Conservation (phyloP, 2,329 filamentous ascomycete genomes). For the Penicillium sp. region DNA sequence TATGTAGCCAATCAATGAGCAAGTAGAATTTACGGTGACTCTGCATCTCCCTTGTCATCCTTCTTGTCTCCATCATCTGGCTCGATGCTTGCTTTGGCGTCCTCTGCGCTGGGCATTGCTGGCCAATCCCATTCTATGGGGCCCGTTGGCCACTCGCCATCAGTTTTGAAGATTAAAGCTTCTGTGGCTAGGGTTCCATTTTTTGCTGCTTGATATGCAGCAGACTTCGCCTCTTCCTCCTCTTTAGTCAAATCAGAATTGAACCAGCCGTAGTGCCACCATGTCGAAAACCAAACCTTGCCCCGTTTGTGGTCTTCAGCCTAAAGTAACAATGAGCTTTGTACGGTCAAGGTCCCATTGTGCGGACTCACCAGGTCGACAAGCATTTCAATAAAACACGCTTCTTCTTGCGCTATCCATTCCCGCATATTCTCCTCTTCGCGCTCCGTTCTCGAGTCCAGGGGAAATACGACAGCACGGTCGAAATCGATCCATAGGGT, state of each 20-base stretch:
- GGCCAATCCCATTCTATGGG: no score
- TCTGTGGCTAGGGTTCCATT: no score
- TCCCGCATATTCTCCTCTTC: not conserved
- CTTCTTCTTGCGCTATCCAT: no score
- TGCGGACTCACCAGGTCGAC: not conserved
- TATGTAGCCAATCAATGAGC: not conserved
- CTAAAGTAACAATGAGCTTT: not conserved
- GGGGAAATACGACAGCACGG: not conserved
- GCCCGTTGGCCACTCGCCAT: no score
- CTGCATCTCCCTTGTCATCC: not conserved
- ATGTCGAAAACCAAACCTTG: not conserved
- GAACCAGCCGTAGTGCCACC: no score
- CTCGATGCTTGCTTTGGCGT: not conserved
- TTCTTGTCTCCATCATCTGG: not conserved
- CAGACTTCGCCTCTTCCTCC: no score
- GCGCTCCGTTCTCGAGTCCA: not conserved
- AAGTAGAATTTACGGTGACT: no score
- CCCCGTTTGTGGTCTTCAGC: not conserved
- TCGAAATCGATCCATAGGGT: not conserved
- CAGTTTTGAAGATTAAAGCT: no score
- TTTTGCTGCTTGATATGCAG: no score
- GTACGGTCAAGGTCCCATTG: not conserved
- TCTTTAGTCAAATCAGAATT: no score
- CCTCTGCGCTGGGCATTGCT: no score
- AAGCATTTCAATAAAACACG: no score